A percentile compares a stretch with the other conserved stretches of the same genome.
Conservation (phyloP, 306 rosid genomes). For the Sphenostylis stenocarpa region DNA sequence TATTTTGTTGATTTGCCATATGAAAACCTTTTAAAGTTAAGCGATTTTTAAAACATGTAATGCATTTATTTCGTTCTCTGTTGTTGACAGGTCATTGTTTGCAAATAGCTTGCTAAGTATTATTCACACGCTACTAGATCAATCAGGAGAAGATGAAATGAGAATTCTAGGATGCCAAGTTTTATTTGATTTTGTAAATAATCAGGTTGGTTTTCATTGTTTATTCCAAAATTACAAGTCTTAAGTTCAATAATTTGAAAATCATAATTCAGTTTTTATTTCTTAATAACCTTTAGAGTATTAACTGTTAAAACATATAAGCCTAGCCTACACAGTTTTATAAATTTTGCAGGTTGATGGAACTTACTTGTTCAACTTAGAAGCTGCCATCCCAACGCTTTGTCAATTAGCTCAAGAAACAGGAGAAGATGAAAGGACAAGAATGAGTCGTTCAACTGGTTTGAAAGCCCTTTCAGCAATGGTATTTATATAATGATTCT, state of each 20-base stretch:
- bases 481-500: constrained; percentile 54
- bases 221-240: constrained; percentile 11
- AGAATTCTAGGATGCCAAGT: constrained; percentile 82
- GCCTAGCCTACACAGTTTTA: constrained; percentile 16
- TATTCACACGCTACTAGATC: constrained; percentile 87
- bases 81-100: constrained; percentile 77
- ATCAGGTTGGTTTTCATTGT: constrained; percentile 60
- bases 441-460: constrained; percentile 62
- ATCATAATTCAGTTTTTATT: constrained; percentile 1
- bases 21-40: constrained; percentile 3
- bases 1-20: constrained; percentile 18
- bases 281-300: constrained; percentile 4
- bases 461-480: constrained; percentile 82
- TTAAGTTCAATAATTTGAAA: constrained; percentile 2
- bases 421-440: constrained; percentile 67
- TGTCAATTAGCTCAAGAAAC: constrained; percentile 86
- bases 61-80: constrained; percentile 26
- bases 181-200: constrained; percentile 86
- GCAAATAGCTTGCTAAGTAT: constrained; percentile 86
- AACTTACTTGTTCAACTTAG: constrained; percentile 76
- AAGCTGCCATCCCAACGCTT: constrained; percentile 75
- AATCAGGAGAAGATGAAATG: constrained; percentile 84
- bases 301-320: constrained; percentile 9
- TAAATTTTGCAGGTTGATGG: constrained; percentile 69
- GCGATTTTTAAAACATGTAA: neutral